Base-by-base conservation (phyloP, 192 early-diverging fungal species). In the Piromyces finnis region DNA sequence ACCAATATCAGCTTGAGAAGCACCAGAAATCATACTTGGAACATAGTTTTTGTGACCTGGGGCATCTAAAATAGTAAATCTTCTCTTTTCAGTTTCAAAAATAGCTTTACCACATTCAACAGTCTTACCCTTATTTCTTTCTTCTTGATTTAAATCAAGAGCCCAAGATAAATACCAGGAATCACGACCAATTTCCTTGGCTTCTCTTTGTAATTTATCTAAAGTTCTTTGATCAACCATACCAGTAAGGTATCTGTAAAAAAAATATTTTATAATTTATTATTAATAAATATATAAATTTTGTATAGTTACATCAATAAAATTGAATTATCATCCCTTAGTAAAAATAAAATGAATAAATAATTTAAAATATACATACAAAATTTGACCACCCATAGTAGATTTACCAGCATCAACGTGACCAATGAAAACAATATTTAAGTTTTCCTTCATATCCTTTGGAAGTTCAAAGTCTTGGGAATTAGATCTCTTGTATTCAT, bases 141-240 rank as follows among this genome's bases (percentile, higher is more conserved):
- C 98, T 86, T 99, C 98, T 79, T 88, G 87, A 87, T 96, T 98
- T 80, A 96, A 92, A 87, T 99, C 98, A 78, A 99, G 88, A 30
- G 96, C 98, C 97, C 96, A 99, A 37, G 97, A 97, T 81, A 99
- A 88, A 82, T 97, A 98, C 97, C 97, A 99, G 17, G 95, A 95
- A 81, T 99, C 98, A 83, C 96, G 91, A 78, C 95, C 96, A 36
- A 91, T 91, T 84, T 98, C 98, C 88, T 96, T 96, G 83, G 98
- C 98, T 83, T 99, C 98, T 84, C 92, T 93, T 88, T 99, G 95
- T 86, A 96, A 97, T 84, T 99, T 99, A 84, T 99, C 98, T 93
- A 99, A 91, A 14, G 97, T 98, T 84, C 98, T 92, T 90, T 98
- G 96, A 84, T 99, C 98, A 29, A 99, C 95, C 98, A 98, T 98